These are phyloP conservation scores for Suillus alpinus DNA, from an alignment of 768 basidiomycete species.

Conservation along the genomic window DNA sequence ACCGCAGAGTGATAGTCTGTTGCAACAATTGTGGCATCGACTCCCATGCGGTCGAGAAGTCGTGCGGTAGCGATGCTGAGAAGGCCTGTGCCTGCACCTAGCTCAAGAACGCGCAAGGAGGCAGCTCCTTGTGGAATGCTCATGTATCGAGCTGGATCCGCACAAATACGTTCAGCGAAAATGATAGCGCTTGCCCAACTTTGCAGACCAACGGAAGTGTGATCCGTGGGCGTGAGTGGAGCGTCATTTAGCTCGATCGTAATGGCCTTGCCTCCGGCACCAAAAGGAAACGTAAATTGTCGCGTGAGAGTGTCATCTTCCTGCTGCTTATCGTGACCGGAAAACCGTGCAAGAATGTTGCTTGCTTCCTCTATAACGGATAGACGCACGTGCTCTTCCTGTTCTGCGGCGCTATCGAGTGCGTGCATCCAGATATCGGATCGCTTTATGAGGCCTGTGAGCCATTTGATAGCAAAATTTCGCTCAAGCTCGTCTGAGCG, in stretches of 20 bases:
- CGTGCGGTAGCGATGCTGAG: conserved; percentile 69
- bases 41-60: conserved; percentile 29
- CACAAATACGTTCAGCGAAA: conserved; percentile 61
- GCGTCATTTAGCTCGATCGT: conserved; percentile 68
- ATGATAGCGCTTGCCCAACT: conserved; percentile 82
- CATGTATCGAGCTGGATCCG: conserved; percentile 39
- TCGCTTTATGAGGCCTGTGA: conserved; percentile 65
- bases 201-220: conserved; percentile 80
- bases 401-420: conserved; percentile 17
- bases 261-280: conserved; percentile 21
- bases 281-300: conserved; percentile 47
- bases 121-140: conserved; percentile 15
- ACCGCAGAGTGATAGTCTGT: conserved; percentile 82
- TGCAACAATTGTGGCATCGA: conserved; percentile 45
- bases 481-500: conserved; percentile 67
- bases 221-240: conserved; percentile 58
- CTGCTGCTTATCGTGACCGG: conserved; percentile 36
- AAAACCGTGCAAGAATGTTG: conserved; percentile 53
- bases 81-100: conserved; percentile 85
- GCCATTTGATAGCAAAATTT: conserved; percentile 67
- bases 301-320: conserved; percentile 44
- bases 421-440: conserved; percentile 49
- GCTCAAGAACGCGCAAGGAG: conserved; percentile 57
- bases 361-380: conserved; percentile 54
- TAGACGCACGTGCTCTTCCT: conserved; percentile 40